phyloP scores from a whole-genome alignment of 352 stramenopile genomes.

The Globisporangium canariense region DNA sequence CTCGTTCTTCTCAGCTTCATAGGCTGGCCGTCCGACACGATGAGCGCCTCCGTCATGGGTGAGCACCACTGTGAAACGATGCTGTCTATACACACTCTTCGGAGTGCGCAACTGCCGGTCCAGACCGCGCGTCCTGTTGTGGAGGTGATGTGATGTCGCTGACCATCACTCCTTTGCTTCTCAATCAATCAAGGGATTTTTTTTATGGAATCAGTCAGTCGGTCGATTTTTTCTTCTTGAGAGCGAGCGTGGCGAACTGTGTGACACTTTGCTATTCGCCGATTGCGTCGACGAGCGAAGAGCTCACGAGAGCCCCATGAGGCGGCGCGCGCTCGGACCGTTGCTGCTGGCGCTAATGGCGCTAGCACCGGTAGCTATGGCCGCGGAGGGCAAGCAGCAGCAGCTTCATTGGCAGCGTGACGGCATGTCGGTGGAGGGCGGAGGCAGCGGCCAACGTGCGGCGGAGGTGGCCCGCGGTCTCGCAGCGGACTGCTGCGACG shows the following conservation, averaged over 20 bases:
- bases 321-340: too few relatives aligned
- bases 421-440: background rate
- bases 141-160: background rate
- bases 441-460: background rate
- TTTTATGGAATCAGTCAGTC: background rate
- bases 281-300: slow-evolving; percentile 1
- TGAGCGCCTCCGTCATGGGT: too few relatives aligned
- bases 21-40: too few relatives aligned
- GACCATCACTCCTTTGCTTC: background rate
- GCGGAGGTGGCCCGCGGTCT: background rate
- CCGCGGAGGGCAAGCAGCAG: background rate
- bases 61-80: too few relatives aligned
- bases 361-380: too few relatives aligned
- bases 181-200: background rate
- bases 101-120: too few relatives aligned
- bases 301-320: background rate
- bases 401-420: background rate
- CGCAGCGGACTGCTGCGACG: background rate
- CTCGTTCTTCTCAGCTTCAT: too few relatives aligned
- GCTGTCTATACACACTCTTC: too few relatives aligned
- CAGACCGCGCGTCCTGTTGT: too few relatives aligned
- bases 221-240: too few relatives aligned
- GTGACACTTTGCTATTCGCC: slow-evolving; percentile 2
- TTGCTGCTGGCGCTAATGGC: background rate
- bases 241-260: background rate